Evolutionary conservation across 257 asterid genomes (phyloP), one percentile per base, ranked within the genome.

Genomic region (Solanum sejunctum): DNA sequence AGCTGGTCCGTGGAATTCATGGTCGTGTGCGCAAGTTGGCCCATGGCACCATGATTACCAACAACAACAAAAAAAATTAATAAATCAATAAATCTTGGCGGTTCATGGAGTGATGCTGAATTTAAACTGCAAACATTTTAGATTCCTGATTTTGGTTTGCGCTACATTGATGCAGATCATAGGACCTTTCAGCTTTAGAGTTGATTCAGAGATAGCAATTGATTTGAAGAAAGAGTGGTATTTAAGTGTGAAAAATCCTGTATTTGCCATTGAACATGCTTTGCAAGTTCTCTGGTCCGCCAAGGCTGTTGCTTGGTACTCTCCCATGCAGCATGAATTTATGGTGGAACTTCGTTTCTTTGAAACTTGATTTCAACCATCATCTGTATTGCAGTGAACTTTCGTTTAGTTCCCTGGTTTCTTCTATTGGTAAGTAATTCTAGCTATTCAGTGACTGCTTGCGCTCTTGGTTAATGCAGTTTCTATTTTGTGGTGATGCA

Each of bases 271-370:
- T 8, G 98, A 95, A 61, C 89, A 95, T 55, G 96, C 98, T 6
- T 88, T 94, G 88, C 98, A 93, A 86, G 97, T 95, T 91, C 98
- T 93, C 82, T 91, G 87, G 18, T 93, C 98, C 15, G 98, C 98
- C 8, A 95, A 95, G 88, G 98, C 98, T 67, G 89, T 95, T 84
- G 98, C 97, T 52, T 93, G 98, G 98, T 95, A 93, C 85, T 89
- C 98, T 23, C 95, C 90, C 28, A 92, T 87, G 84, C 97, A 94
- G 84, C 89, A 86, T 64, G 98, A 95, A 83, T 93, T 93, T 88
- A 93, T 95, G 98, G 51, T 95, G 26, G 98, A 95, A 87, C 92
- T 95, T 26, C 93, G 96, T 39, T 93, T 95, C 84, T 90, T 89
- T 10, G 98, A 95, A 89, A 87, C 90, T 39, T 92, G 63, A 89